A percentile compares a stretch with the other conserved stretches of the same genome.
Conservation (phyloP, 2,329 filamentous ascomycete genomes). For the Metarhizium guizhouense region DNA sequence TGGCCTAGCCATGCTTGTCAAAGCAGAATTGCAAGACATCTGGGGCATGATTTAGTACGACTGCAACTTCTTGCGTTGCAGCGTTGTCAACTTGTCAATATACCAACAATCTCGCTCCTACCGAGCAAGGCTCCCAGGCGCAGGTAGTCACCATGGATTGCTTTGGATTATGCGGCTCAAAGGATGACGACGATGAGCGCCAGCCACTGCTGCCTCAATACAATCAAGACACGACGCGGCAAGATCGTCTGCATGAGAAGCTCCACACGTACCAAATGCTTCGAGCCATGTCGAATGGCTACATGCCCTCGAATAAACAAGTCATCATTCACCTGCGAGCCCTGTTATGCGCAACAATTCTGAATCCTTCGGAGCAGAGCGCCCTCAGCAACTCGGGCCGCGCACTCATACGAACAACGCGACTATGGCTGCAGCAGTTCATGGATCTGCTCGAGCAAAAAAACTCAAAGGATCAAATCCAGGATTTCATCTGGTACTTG, state of each 20-base stretch:
- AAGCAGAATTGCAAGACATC: too few relatives aligned
- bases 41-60: too few relatives aligned
- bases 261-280: conserved; percentile 91
- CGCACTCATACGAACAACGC: conserved; percentile 60
- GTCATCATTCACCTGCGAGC: conserved; percentile 69
- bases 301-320: conserved; percentile 88
- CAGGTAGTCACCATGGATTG: conserved; percentile 40
- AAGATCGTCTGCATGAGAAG: conserved; percentile 76
- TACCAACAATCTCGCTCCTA: not conserved
- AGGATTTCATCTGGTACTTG: conserved; percentile 85
- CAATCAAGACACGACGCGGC: conserved; percentile 69
- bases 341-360: conserved; percentile 65
- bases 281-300: conserved; percentile 71
- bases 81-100: too few relatives aligned
- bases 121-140: not conserved
- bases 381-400: conserved; percentile 72
- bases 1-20: too few relatives aligned
- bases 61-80: not conserved
- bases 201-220: conserved; percentile 77
- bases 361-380: conserved; percentile 55
- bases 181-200: conserved; percentile 46
- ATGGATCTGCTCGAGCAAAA: conserved; percentile 78
- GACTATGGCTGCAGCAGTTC: conserved; percentile 67
- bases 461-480: conserved; percentile 75
- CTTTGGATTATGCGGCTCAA: conserved; percentile 46